These are phyloP conservation scores for Ceratocystis variospora DNA, from an alignment of 2,329 filamentous ascomycete genomes.

Conservation along the genomic window DNA sequence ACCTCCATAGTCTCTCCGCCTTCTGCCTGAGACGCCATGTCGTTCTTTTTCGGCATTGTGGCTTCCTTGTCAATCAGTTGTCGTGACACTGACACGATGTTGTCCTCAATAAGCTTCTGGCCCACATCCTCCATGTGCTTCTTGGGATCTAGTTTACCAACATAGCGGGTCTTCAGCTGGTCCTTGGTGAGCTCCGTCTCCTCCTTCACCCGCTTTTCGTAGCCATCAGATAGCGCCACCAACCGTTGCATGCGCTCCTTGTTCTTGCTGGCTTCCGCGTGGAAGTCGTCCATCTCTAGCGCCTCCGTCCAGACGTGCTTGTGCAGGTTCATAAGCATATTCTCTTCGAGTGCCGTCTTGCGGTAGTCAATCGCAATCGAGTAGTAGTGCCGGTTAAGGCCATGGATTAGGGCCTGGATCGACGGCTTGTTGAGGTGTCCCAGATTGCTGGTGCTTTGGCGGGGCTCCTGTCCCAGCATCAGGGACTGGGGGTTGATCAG, in stretches of 20 bases:
- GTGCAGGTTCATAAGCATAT: conserved; percentile 99
- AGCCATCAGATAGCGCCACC: conserved; percentile 81
- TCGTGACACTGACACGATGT: conserved; percentile 93
- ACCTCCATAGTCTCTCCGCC: conserved; percentile 54
- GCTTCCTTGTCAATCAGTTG: conserved; percentile 99
- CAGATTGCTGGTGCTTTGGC: conserved; percentile 94
- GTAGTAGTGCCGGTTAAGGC: conserved; percentile 97
- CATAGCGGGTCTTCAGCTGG: conserved; percentile 95
- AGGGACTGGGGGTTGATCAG: conserved; percentile 95
- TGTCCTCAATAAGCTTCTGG: conserved; percentile 95
- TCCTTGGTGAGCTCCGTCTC: conserved; percentile 96
- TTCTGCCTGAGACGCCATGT: conserved; percentile 34
- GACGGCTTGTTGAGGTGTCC: conserved; percentile 98
- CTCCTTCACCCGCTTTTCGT: conserved; percentile 97
- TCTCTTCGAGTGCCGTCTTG: conserved; percentile 94
- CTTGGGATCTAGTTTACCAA: conserved; percentile 97
- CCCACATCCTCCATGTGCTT: conserved; percentile 97
- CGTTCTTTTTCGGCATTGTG: conserved; percentile 64
- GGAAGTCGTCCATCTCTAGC: conserved; percentile 92
- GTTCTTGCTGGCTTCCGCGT: conserved; percentile 67
- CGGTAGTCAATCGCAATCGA: conserved; percentile 97
- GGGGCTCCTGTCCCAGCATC: conserved; percentile 94
- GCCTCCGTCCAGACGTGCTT: conserved; percentile 99
- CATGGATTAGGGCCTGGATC: conserved; percentile 98
- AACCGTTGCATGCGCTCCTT: conserved; percentile 78